Conservation (phyloP, 768 basidiomycete species). For the Pisolithus albus region DNA sequence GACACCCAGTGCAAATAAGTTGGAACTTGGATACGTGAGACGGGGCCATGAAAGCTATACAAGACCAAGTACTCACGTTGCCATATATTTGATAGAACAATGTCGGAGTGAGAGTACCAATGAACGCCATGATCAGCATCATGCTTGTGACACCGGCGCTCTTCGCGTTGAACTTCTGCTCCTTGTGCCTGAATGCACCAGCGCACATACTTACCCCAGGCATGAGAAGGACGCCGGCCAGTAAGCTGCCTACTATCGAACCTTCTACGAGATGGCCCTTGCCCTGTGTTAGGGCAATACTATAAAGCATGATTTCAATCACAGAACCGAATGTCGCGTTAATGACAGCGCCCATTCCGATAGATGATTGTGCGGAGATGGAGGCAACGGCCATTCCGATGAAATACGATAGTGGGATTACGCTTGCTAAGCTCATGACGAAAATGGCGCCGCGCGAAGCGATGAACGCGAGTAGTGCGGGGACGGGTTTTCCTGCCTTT, state of each 20-base stretch:
- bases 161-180: conserved; percentile 98
- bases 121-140: conserved; percentile 99
- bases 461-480: conserved; percentile 60
- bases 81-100: conserved; percentile 98
- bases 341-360: conserved; percentile 99
- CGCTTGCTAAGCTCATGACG: conserved; percentile 73
- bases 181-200: conserved; percentile 83
- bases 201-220: conserved; percentile 95
- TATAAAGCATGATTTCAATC: conserved; percentile 93
- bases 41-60: background rate
- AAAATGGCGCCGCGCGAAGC: conserved; percentile 78
- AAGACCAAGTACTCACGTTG: conserved; percentile 54
- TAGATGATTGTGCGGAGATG: conserved; percentile 96
- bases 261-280: conserved; percentile 96
- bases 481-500: conserved; percentile 47
- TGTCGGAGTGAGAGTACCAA: conserved; percentile 91
- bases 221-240: conserved; percentile 96
- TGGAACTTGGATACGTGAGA: conserved; percentile 59
- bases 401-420: conserved; percentile 97
- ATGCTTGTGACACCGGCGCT: conserved; percentile 98
- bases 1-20: conserved; percentile 78
- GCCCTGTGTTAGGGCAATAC: conserved; percentile 79
- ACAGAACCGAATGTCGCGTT: conserved; percentile 99
- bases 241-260: conserved; percentile 88
- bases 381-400: conserved; percentile 99